phyloP scores from a whole-genome alignment of 2,329 filamentous ascomycete species.

The Bipolaris bicolor region DNA sequence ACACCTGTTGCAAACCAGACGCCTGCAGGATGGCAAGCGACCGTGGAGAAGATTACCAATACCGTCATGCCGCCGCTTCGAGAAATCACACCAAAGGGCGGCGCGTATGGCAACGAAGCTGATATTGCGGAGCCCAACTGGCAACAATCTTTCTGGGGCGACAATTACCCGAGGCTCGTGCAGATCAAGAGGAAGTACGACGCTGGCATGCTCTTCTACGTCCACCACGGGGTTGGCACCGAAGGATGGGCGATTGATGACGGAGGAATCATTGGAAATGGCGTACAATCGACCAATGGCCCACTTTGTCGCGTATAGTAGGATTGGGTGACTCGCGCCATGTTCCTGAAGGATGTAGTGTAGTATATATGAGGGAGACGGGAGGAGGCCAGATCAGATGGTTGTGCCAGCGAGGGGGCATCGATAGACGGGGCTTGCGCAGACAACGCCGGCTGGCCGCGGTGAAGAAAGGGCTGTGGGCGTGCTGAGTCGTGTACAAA shows the following conservation, averaged over 20 bases:
- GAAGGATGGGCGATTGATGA: slow-evolving; percentile 41
- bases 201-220: slow-evolving; percentile 43
- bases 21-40: slow-evolving; percentile 31
- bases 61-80: slow-evolving; percentile 35
- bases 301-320: slow-evolving; percentile 32
- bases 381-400: not conserved
- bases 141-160: slow-evolving; percentile 51
- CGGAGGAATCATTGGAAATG: slow-evolving; percentile 36
- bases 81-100: slow-evolving; percentile 31
- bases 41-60: slow-evolving; percentile 24
- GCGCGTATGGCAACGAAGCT: slow-evolving; percentile 50
- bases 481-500: not conserved
- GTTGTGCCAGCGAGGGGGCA: not conserved
- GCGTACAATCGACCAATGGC: slow-evolving; percentile 41
- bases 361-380: slow-evolving; percentile 1
- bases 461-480: not conserved
- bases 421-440: not conserved
- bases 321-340: not conserved
- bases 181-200: slow-evolving; percentile 41
- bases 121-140: slow-evolving; percentile 50
- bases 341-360: slow-evolving; percentile 3
- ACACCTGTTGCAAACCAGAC: slow-evolving; percentile 26
- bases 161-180: slow-evolving; percentile 35
- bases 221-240: slow-evolving; percentile 39
- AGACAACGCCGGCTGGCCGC: not conserved